Base-by-base conservation (phyloP, 495 filamentous ascomycete species). In the Aspergillus sclerotiicarbonarius region DNA sequence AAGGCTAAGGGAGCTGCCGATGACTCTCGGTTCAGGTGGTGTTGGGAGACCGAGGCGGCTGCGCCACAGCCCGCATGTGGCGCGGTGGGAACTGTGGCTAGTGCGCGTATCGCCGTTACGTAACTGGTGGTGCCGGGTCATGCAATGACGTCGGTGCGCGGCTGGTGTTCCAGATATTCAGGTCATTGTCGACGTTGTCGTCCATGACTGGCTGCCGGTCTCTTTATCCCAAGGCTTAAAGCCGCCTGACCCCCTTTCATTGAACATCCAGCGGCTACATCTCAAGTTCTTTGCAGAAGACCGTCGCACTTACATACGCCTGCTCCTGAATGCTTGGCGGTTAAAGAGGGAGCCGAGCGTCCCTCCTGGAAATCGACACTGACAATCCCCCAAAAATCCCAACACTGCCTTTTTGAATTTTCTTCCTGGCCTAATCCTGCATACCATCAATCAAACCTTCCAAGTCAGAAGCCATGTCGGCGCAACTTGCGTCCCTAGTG, bases 401-500 rank as follows among this genome's bases (percentile, higher is more conserved):
- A 25, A 25, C 25, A 41, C 37, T 13, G 5, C 13, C n/a, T 41
- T 41, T 41, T n/a, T n/a, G n/a, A n/a, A 15, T n/a, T 41, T n/a
- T 41, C n/a, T n/a, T 37, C 33, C 13, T 37, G 8, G 9, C 33
- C 33, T 15, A 37, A 3, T 41, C 13, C 15, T 41, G 13, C 13
- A 4, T 37, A 9, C 8, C 33, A 6, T n/a, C 37, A n/a, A n/a
- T n/a, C 37, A n/a, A 41, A 31, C 9, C 7, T 16, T n/a, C 15
- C 10, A 29, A 29, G 6, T 16, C 1, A 31, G 52, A 58, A 63
- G 60, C 48, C 54, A 86, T 88, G 84, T 77, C 84, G 25, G 68
- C 71, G 41, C 51, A 77, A 35, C 62, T 87, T 1, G 73, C 75
- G 20, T 84, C 80, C 50, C 68, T 87, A 39, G 75, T 90, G 43